Conservation (phyloP, 805 yeast genomes). For the Candida endomychidarum region DNA sequence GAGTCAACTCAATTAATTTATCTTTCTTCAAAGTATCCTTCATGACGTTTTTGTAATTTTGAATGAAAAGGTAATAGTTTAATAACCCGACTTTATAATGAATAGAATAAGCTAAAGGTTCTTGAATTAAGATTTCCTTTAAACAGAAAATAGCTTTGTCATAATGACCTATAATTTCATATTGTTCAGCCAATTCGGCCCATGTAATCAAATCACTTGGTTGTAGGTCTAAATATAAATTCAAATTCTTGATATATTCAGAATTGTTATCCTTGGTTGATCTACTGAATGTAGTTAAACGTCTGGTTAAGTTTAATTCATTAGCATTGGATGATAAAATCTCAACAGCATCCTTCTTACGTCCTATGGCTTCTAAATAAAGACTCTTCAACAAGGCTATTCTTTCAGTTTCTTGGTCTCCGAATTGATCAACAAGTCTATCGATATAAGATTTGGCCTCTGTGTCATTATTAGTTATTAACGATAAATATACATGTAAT, state of each 20-base stretch:
- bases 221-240: slow-evolving; percentile 54
- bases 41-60: slow-evolving; percentile 4
- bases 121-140: slow-evolving; percentile 66
- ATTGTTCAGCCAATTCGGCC: slow-evolving; percentile 74
- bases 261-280: slow-evolving; percentile 20
- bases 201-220: slow-evolving; percentile 79
- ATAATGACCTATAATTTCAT: slow-evolving; percentile 57
- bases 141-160: slow-evolving; percentile 65
- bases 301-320: slow-evolving; percentile 36
- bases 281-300: slow-evolving; percentile 37
- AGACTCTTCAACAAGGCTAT: slow-evolving; percentile 54
- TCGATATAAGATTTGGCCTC: slow-evolving; percentile 71
- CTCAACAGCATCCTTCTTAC: slow-evolving; percentile 25
- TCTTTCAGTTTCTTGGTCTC: slow-evolving; percentile 48
- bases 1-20: slow-evolving; percentile 25
- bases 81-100: slow-evolving; percentile 59
- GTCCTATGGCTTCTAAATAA: slow-evolving; percentile 56
- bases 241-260: slow-evolving; percentile 56
- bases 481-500: slow-evolving; percentile 64
- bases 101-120: slow-evolving; percentile 69
- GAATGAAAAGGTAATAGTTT: slow-evolving; percentile 31
- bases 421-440: slow-evolving; percentile 65
- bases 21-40: slow-evolving; percentile 24
- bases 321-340: slow-evolving; percentile 31
- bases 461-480: slow-evolving; percentile 60